Evolutionary conservation across 495 filamentous ascomycete genomes (phyloP), one percentile per base, ranked within the genome.

Genomic region (Penicillium mononematosum): DNA sequence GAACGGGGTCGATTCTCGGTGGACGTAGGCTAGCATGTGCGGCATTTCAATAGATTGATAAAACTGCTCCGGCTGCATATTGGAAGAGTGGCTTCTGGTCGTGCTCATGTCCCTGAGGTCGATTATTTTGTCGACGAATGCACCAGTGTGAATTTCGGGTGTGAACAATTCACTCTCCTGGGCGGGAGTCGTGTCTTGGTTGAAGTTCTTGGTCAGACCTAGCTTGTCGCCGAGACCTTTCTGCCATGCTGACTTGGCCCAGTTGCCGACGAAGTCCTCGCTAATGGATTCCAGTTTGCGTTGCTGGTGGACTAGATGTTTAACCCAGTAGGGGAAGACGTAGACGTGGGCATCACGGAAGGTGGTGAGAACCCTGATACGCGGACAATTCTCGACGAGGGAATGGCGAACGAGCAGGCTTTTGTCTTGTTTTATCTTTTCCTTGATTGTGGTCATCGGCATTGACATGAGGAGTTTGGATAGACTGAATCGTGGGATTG

Each of bases 221-320:
- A 98, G 80, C 69, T 96, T 97, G 22, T 85, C 80, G 0, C 79
- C 84, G 0, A 97, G 75, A 0, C 90, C 88, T 19, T 82, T 76
- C 71, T 97, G 92, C 94, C 94, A 98, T 34, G 80, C 83, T 2
- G 91, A 81, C 67, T 98, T 98, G 9, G 91, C 90, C 92, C 92
- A 96, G 86, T 86, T 95, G 12, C 92, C 93, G 14, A 98, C 71
- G 12, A 97, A 81, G 62, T 98, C 94, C 72, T 98, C 93, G 51
- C 88, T 87, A 50, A 98, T 83, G 42, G 84, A 92, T 46, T 96
- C 87, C 39, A 98, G 80, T 22, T 77, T 84, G 16, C 90, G 85
- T 58, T 98, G 93, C 19, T 74, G 75, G 47, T 78, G 78, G 27
- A 92, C 81, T 63, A 96, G 84, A 16, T 91, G 84, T 59, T 91